Percentiles rank a stretch among this genome's conserved stretches.
phyloP scores from a whole-genome alignment of 208 protist species.

The Acanthamoeba divionensis region DNA sequence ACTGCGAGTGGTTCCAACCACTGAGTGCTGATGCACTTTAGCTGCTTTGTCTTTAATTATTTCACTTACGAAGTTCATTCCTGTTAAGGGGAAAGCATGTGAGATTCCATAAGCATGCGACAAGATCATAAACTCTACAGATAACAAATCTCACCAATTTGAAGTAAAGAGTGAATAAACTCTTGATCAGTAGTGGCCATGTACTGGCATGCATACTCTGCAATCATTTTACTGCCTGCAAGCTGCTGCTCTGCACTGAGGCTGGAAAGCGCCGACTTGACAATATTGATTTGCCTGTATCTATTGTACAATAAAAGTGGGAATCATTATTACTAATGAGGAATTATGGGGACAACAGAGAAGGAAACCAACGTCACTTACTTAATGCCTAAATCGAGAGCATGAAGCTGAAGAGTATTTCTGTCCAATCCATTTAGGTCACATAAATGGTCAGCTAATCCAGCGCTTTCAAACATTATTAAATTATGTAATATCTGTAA shows the following conservation, averaged over 20 bases:
- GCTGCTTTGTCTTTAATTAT: constrained; percentile 45
- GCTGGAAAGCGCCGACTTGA: neutral
- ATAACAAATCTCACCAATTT: neutral
- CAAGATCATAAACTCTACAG: neutral
- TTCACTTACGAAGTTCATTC: neutral
- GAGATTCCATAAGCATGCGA: neutral
- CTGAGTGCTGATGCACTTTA: neutral
- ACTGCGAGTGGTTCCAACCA: too few relatives aligned
- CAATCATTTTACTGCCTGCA: neutral
- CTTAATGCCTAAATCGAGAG: constrained; percentile 33
- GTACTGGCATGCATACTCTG: neutral
- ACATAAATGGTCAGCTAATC: constrained; percentile 8
- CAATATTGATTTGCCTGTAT: constrained; percentile 19
- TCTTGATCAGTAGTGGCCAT: neutral
- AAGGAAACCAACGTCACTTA: too few relatives aligned
- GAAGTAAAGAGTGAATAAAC: neutral
- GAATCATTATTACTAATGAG: too few relatives aligned
- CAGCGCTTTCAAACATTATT: neutral
- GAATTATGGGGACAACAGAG: too few relatives aligned
- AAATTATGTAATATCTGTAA: neutral
- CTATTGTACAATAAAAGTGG: too few relatives aligned
- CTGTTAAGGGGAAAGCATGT: neutral
- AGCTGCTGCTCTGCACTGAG: neutral
- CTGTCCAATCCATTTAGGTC: constrained; percentile 11
- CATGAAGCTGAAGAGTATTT: neutral